These are phyloP conservation scores for Vitis rupestris DNA, from an alignment of 164 flowering plant genomes.

Conservation along the genomic window DNA sequence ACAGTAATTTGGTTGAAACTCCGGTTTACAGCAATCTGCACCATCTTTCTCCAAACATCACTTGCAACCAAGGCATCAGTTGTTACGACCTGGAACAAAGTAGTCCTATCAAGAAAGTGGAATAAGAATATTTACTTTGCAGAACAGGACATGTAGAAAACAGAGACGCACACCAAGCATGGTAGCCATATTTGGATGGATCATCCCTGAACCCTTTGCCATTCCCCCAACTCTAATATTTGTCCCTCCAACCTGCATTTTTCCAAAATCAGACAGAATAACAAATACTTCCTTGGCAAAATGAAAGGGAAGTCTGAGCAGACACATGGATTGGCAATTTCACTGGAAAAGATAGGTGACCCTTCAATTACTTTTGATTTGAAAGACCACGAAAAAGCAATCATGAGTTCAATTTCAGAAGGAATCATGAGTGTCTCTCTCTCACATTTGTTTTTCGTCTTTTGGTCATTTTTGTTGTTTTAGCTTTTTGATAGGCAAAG, in stretches of 20 bases:
- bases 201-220: constrained; percentile 99
- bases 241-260: constrained; percentile 71
- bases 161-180: constrained; percentile 85
- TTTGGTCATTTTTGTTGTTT: too few species aligned
- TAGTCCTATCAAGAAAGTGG: neutral
- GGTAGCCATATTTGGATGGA: constrained; percentile 99
- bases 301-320: too few species aligned
- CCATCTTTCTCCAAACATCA: constrained; percentile 93
- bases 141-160: neutral
- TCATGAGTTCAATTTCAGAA: too few species aligned
- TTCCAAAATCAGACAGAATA: constrained; percentile 4
- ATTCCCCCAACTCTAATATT: constrained; percentile 87
- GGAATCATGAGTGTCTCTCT: too few species aligned
- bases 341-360: too few species aligned
- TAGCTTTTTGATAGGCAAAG: too few species aligned
- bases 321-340: too few species aligned
- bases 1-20: constrained; percentile 99
- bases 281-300: too few species aligned
- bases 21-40: constrained; percentile 75
- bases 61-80: constrained; percentile 81
- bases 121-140: neutral
- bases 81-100: constrained; percentile 70
- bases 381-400: too few species aligned
- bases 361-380: too few species aligned
- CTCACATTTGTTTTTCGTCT: too few species aligned